Conservation (phyloP, 176 grass and related monocot genomes). For the Hsuehochloa calcarea region DNA sequence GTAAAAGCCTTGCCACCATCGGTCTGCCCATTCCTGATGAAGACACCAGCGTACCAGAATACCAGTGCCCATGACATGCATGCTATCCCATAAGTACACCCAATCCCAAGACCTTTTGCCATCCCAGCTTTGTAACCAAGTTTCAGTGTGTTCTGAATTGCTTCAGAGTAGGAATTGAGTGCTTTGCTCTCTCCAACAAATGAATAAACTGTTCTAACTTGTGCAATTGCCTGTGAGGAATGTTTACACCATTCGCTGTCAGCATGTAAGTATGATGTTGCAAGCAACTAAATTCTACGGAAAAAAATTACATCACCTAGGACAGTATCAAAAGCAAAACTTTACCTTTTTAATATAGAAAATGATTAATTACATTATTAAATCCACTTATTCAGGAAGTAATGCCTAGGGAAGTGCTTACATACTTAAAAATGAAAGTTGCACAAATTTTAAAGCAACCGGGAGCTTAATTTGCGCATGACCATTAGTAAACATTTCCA, state of each 20-base stretch:
- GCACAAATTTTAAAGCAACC: background rate
- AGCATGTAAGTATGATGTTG: conserved; percentile 13
- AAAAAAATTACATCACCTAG: background rate
- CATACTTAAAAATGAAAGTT: background rate
- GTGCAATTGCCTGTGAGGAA: conserved; percentile 71
- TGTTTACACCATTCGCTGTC: background rate
- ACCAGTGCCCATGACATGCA: conserved; percentile 99
- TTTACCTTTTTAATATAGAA: background rate
- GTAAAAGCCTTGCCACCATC: conserved; percentile 98
- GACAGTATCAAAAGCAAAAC: background rate
- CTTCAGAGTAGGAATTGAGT: conserved; percentile 91
- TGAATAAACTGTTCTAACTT: conserved; percentile 96
- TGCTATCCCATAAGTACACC: conserved; percentile 92
- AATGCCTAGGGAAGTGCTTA: background rate
- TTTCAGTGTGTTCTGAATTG: conserved; percentile 88
- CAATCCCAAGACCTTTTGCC: conserved; percentile 96
- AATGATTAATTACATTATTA: background rate
- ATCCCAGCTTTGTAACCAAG: conserved; percentile 97
- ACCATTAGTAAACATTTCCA: background rate
- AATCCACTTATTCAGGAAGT: background rate
- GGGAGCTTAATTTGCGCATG: background rate
- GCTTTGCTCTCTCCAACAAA: conserved; percentile 95
- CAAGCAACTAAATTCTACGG: background rate
- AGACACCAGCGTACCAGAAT: conserved; percentile 97
- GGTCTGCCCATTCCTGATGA: conserved; percentile 85